Evolutionary conservation across 371 early-diverging fungal species (phyloP), one percentile per base, ranked within the genome.

Genomic region (Dinochytrium kinnereticum): DNA sequence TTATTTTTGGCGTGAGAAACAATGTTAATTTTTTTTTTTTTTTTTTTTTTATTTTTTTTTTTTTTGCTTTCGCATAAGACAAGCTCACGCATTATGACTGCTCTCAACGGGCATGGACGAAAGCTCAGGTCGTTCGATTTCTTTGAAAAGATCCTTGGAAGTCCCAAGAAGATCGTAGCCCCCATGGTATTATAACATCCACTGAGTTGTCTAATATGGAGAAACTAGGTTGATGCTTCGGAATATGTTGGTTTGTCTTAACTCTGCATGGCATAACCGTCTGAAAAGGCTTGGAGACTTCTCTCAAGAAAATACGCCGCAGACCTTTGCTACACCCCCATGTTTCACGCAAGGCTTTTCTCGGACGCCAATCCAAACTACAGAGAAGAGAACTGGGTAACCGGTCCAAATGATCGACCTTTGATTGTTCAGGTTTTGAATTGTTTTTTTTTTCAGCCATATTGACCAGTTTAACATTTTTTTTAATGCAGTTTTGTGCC

Each of bases 251-350:
- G 70, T 24, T 1, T 3, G 17, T 30, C 26, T 1, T 13, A 36
- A 21, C 17, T 21, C 21, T 57, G 50, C 26, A 66, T 15, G 44
- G 13, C 31, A 21, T 37, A 50, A 38, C 49, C 19, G 39, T 44
- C 40, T n/a, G n/a, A n/a, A n/a, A 21, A 90, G 59, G 95, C 99
- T 0, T 99, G 96, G 94, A 87, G 99, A 57, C 87, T 94, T n/a
- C 88, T 99, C 24, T 91, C 93, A 26, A 85, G 95, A 53, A 86
- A 92, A 37, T 94, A 99, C 81, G 94, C 93, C 34, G 97, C 98
- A 0, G 87, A 98, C 40, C 85, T 98, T 0, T 96, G 97, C 84
- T 99, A 95, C 78, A 99, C 99, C 17, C 99, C 99, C 71, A 99
- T 99, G 99, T 92, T 99, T 80, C 95, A 99, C 77, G 96, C 96